phyloP scores from a whole-genome alignment of 2,329 filamentous ascomycete genomes.

The Conoideocrella luteorostrata region DNA sequence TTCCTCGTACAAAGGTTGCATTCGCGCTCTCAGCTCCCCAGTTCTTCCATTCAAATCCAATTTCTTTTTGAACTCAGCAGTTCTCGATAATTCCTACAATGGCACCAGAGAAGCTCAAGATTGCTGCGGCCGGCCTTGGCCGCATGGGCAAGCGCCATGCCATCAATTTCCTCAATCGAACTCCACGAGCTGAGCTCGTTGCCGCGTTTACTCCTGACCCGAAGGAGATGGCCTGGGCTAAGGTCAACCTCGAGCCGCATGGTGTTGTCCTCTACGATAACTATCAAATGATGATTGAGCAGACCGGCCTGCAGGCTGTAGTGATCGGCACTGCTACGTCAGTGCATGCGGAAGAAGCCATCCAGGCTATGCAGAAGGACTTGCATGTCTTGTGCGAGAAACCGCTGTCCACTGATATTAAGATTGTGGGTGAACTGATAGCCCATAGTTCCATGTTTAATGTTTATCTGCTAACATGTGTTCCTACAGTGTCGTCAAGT shows the following conservation, averaged over 20 bases:
- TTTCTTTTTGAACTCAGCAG: too few relatives aligned
- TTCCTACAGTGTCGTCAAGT: constrained; percentile 47
- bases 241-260: constrained; percentile 33
- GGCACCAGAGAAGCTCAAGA: constrained; percentile 27
- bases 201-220: constrained; percentile 41
- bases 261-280: constrained; percentile 37
- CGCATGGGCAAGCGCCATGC: constrained; percentile 49
- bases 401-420: constrained; percentile 50
- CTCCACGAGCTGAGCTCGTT: constrained; percentile 41
- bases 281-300: constrained; percentile 39
- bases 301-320: constrained; percentile 32
- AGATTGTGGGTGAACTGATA: constrained; percentile 39
- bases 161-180: constrained; percentile 37
- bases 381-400: constrained; percentile 56
- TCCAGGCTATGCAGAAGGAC: constrained; percentile 45
- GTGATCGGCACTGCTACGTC: constrained; percentile 37
- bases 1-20: too few relatives aligned
- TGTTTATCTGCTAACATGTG: neutral
- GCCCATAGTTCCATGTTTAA: neutral
- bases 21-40: too few relatives aligned
- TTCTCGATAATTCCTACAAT: too few relatives aligned
- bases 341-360: constrained; percentile 51
- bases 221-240: constrained; percentile 37
- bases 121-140: constrained; percentile 43
- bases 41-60: too few relatives aligned